Evolutionary conservation across 2,329 filamentous ascomycete genomes (phyloP).

Genomic region (Mycosphaerella sp.): DNA sequence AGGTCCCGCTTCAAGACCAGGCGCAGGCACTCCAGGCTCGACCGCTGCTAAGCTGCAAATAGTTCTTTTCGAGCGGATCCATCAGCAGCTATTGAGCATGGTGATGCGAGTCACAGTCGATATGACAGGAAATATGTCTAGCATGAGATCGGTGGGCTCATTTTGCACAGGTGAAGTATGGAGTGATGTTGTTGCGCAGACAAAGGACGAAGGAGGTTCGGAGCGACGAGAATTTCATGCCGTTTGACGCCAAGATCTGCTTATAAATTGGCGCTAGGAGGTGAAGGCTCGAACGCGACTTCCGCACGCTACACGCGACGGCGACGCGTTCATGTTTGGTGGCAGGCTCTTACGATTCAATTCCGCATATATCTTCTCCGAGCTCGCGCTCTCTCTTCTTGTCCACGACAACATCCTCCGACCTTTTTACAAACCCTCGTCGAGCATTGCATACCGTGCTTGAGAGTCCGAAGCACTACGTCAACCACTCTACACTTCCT

Average conservation of each 20-base stretch:
- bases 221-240: neutral
- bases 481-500: slow-evolving; percentile 7
- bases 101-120: neutral
- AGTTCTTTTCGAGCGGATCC: neutral
- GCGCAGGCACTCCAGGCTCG: neutral
- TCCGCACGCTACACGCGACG: slow-evolving; percentile 2
- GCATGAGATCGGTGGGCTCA: neutral
- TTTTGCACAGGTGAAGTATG: neutral
- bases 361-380: slow-evolving; percentile 14
- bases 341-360: slow-evolving; percentile 5
- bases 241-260: slow-evolving; percentile 1
- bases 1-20: neutral
- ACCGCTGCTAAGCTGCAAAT: neutral
- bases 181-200: neutral
- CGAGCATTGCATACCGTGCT: slow-evolving; percentile 20
- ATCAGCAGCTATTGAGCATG: neutral
- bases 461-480: slow-evolving; percentile 11
- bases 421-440: slow-evolving; percentile 2
- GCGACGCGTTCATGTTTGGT: slow-evolving; percentile 4
- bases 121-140: neutral
- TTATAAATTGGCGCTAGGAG: slow-evolving; percentile 8
- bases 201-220: neutral
- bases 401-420: slow-evolving; percentile 16
- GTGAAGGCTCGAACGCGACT: neutral
- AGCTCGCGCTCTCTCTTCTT: slow-evolving; percentile 10